Evolutionary conservation across 495 filamentous ascomycete genomes (phyloP), one percentile per base, ranked within the genome.

Genomic region (Wilcoxina mikolae): DNA sequence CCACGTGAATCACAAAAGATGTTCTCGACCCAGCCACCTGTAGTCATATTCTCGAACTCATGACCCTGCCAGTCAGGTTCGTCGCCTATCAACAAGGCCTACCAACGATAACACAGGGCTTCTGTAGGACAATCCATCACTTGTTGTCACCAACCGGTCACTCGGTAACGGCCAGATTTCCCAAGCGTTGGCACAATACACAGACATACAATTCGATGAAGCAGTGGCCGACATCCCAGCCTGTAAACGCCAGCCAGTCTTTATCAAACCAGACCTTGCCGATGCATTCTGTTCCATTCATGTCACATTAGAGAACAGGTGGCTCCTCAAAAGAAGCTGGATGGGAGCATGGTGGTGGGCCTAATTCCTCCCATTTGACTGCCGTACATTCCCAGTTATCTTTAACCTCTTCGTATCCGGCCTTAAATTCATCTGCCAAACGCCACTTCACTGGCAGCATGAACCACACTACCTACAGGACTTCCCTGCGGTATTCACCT

Each of bases 401-500:
- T 56, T 56, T 18, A 38, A 58, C 24, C 23, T 56, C 18, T 55
- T 58, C 12, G 51, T 51, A 12, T 51, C 53, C 5, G n/a, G 53
- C 2, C 49, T 57, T 18, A 51, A 55, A 9, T 57, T 51, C 51
- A 55, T 57, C 4, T 17, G 56, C 5, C 47, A 57, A 43, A 28
- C 31, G 12, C 31, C 29, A 10, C 24, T 42, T 29, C 24, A 28
- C 25, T 45, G 42, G n/a, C n/a, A n/a, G n/a, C n/a, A n/a, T n/a
- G n/a, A n/a, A n/a, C n/a, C n/a, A n/a, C n/a, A n/a, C n/a, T 57
- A 57, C 26, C 23, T 57, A 25, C 51, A 57, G 11, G 55, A 57
- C 52, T 57, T 57, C 44, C 38, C 55, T 18, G 33, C 35, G n/a
- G 17, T 57, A 17, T 23, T 57, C 18, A 29, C 54, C 0, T 18